These are phyloP conservation scores for Xylariaceae sp. DNA, from an alignment of 2,329 filamentous ascomycete genomes.

Conservation along the genomic window DNA sequence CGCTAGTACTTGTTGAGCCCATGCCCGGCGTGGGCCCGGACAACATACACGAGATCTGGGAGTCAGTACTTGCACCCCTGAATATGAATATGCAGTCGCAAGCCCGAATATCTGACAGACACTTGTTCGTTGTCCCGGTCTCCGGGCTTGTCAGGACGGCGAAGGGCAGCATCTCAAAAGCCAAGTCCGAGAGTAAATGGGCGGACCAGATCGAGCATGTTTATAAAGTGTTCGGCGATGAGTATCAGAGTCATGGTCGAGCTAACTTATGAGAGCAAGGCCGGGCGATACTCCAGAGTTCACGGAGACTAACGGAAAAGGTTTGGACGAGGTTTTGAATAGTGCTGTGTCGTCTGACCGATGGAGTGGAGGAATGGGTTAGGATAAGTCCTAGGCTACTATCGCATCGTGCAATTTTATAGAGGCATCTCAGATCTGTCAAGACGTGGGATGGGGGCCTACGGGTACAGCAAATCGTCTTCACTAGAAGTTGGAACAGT, in stretches of 20 bases:
- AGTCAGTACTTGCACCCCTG: constrained; percentile 16
- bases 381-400: no score
- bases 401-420: no score
- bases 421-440: no score
- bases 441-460: no score
- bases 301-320: no score
- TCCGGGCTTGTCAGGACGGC: constrained; percentile 17
- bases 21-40: constrained; percentile 4
- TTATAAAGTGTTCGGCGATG: constrained; percentile 21
- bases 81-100: constrained; percentile 20
- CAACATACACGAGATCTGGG: constrained; percentile 17
- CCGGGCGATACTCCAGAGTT: not conserved
- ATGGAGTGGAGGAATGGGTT: no score
- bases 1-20: constrained; percentile 21
- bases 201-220: constrained; percentile 15
- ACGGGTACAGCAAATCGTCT: no score
- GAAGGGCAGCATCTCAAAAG: constrained; percentile 20
- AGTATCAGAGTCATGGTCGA: constrained; percentile 20
- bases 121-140: constrained; percentile 19
- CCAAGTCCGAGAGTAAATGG: constrained; percentile 19
- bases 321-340: not conserved
- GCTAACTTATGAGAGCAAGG: not conserved
- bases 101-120: constrained; percentile 20
- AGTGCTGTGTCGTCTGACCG: not conserved
- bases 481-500: no score